A percentile compares a stretch with the other conserved stretches of the same genome.
Evolutionary conservation across 2,329 filamentous ascomycete species (phyloP).

Genomic region (Biscogniauxia marginata): DNA sequence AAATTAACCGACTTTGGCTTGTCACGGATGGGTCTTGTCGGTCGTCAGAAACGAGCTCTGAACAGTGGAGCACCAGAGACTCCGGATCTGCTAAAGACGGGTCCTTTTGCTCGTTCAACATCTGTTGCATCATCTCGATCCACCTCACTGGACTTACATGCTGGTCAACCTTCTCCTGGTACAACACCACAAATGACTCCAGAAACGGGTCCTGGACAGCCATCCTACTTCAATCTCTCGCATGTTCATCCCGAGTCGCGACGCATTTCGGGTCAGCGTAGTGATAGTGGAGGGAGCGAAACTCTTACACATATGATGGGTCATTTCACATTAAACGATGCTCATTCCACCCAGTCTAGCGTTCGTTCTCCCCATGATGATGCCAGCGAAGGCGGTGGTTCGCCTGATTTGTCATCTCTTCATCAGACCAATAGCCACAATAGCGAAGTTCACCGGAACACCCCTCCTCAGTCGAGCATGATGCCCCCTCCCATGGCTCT

Average conservation of each 20-base stretch:
- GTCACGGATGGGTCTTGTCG: conserved; percentile 94
- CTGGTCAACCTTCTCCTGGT: conserved; percentile 69
- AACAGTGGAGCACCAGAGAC: conserved; percentile 74
- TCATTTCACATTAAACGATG: conserved; percentile 71
- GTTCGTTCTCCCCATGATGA: conserved; percentile 69
- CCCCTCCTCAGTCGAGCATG: conserved; percentile 64
- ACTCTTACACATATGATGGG: conserved; percentile 79
- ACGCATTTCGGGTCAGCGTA: conserved; percentile 77
- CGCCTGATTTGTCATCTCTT: conserved; percentile 73
- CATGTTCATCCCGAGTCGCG: conserved; percentile 57
- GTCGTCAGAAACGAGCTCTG: conserved; percentile 90
- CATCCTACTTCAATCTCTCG: conserved; percentile 86
- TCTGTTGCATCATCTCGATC: conserved; percentile 90
- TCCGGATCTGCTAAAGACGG: conserved; percentile 91
- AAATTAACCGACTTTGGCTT: conserved; percentile 98
- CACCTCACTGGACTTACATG: conserved; percentile 85
- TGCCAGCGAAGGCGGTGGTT: conserved; percentile 68
- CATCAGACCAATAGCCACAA: conserved; percentile 49
- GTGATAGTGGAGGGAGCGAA: conserved; percentile 91
- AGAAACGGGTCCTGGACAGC: conserved; percentile 72
- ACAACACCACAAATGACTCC: conserved; percentile 87
- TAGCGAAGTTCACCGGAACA: conserved; percentile 55
- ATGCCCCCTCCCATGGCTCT: conserved; percentile 91
- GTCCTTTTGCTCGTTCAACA: conserved; percentile 80
- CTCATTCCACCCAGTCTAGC: conserved; percentile 45